Evolutionary conservation across 108 stramenopile species (phyloP), one percentile per base, ranked within the genome.

Genomic region (Seminavis robusta): DNA sequence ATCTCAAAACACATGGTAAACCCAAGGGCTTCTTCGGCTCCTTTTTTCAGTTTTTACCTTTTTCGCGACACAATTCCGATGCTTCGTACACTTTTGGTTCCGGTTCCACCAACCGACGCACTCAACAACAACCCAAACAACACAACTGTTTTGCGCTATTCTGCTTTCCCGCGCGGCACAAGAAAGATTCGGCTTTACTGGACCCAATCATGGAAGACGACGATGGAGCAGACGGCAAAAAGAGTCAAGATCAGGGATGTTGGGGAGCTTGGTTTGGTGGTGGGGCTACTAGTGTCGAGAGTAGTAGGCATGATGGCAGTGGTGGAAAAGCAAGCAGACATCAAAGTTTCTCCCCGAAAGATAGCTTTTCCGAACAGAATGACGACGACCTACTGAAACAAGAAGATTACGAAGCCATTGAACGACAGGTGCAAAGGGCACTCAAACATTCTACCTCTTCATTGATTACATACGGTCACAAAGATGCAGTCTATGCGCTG

Each of bases 401-500:
- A 4, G 41, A 21, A 42, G 20, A 42, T 42, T 17, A 21, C 3
- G 21, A 21, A 4, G 3, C 17, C 41, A 42, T 7, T 9, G n/a
- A n/a, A n/a, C n/a, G n/a, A n/a, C n/a, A n/a, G 21, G 41, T 42
- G n/a, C n/a, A n/a, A n/a, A n/a, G n/a, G n/a, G n/a, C n/a, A n/a
- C n/a, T n/a, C n/a, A n/a, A n/a, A n/a, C n/a, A n/a, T n/a, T n/a
- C n/a, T n/a, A n/a, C n/a, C n/a, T n/a, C n/a, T 21, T 68, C 67
- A 5, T 37, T 68, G 24, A 52, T 53, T 37, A 33, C 58, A 16
- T 59, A 53, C 58, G 50, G 44, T 7, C 26, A 33, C 20, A 65
- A 56, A 11, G 52, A 59, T 32, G 59, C 40, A 2, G 23, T 43
- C 6, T 89, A 80, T 47, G 88, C 88, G 1, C 45, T 89, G 10